A percentile compares a stretch with the other conserved stretches of the same genome.
Evolutionary conservation across 495 filamentous ascomycete genomes (phyloP).

Genomic region (Stereocaulon alpinum): DNA sequence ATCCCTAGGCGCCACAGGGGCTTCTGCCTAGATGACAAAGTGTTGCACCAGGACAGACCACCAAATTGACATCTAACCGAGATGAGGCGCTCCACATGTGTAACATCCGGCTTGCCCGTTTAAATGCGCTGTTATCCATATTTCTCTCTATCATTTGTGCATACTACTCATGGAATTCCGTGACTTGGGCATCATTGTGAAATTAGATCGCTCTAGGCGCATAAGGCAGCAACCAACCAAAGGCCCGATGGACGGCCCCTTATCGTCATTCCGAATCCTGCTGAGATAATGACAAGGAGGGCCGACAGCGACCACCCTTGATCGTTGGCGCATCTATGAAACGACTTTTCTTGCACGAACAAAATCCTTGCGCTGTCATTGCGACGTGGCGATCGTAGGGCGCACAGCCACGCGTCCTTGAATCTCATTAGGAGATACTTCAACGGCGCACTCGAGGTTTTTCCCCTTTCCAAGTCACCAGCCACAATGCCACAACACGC

Average conservation of each 20-base stretch:
- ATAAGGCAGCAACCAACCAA: neutral
- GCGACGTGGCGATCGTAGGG: neutral
- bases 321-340: conserved; percentile 1
- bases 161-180: neutral
- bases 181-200: neutral
- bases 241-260: neutral
- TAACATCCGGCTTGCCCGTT: neutral
- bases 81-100: conserved; percentile 3
- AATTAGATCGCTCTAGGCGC: neutral
- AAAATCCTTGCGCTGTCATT: neutral
- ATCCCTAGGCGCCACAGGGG: neutral
- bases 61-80: neutral
- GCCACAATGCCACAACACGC: neutral
- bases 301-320: neutral
- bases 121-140: neutral
- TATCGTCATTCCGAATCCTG: neutral
- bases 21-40: neutral
- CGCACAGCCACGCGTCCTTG: conserved; percentile 8
- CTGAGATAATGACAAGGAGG: neutral
- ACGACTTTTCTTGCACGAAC: neutral
- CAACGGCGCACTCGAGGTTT: neutral
- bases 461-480: too few species aligned
- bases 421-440: neutral
- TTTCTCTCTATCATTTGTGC: neutral
- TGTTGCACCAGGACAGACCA: neutral